Conservation (phyloP, 225 moss, liverwort and hornwort genomes). For the Pseudoscleropodium purum region DNA sequence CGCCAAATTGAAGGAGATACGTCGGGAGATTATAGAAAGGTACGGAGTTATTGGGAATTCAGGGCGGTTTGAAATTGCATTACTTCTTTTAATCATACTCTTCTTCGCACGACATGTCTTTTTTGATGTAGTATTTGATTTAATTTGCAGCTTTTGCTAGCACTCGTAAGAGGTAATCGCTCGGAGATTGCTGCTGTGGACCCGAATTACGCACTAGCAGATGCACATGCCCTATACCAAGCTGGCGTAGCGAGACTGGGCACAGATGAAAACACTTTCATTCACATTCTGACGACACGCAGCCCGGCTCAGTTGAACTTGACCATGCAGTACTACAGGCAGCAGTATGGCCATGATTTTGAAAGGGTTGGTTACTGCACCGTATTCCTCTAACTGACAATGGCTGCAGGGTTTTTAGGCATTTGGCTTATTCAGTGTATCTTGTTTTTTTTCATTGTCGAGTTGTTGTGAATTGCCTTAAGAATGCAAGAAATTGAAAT, state of each 20-base stretch:
- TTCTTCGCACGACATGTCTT: not conserved
- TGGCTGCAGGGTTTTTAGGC: not conserved
- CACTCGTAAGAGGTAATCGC: conserved; percentile 34
- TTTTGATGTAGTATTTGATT: not conserved
- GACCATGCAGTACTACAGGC: conserved; percentile 41
- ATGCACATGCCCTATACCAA: conserved; percentile 38
- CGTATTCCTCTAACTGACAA: not conserved
- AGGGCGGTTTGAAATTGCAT: not conserved
- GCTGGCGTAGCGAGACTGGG: conserved; percentile 41
- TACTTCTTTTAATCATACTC: not conserved
- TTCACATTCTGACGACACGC: conserved; percentile 45
- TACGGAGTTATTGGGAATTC: not conserved
- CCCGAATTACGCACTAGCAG: conserved; percentile 19
- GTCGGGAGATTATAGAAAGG: conserved; percentile 44
- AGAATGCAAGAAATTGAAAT: not conserved
- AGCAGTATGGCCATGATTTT: conserved; percentile 45
- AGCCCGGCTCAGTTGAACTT: conserved; percentile 39
- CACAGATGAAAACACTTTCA: conserved; percentile 42
- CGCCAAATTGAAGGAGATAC: conserved; percentile 45
- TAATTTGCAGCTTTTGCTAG: conserved; percentile 42
- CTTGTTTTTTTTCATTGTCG: not conserved
- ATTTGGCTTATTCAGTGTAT: not conserved
- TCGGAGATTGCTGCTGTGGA: conserved; percentile 28
- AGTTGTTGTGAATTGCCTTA: not conserved
- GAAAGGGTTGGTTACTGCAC: conserved; percentile 13